These are phyloP conservation scores for Termitomyces sp. DNA, from an alignment of 768 basidiomycete species.

Conservation along the genomic window DNA sequence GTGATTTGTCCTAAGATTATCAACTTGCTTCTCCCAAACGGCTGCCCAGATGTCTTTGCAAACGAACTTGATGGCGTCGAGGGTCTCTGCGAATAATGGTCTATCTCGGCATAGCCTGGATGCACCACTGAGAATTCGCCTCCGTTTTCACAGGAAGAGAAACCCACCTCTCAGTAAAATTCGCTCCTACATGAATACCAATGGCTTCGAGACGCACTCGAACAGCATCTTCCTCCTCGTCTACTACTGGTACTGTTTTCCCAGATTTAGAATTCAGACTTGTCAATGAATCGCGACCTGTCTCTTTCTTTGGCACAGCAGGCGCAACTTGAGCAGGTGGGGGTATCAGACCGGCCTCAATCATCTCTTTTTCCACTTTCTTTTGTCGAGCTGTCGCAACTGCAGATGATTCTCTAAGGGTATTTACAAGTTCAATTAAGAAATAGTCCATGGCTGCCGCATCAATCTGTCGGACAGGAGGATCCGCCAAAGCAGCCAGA, in stretches of 20 bases:
- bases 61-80: slow-evolving; percentile 92
- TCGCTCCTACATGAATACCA: slow-evolving; percentile 83
- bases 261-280: slow-evolving; percentile 36
- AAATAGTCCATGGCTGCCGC: slow-evolving; percentile 81
- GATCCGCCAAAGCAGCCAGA: slow-evolving; percentile 61
- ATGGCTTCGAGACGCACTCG: slow-evolving; percentile 73
- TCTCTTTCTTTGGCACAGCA: slow-evolving; percentile 40
- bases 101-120: slow-evolving; percentile 73
- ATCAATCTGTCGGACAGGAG: slow-evolving; percentile 59
- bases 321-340: slow-evolving; percentile 40
- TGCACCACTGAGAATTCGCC: background rate
- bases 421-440: slow-evolving; percentile 74
- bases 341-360: slow-evolving; percentile 71
- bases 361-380: slow-evolving; percentile 75
- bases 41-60: slow-evolving; percentile 96
- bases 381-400: slow-evolving; percentile 67
- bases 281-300: slow-evolving; percentile 42
- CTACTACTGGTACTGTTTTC: slow-evolving; percentile 36
- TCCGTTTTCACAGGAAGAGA: slow-evolving; percentile 1
- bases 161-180: slow-evolving; percentile 77
- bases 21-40: slow-evolving; percentile 93
- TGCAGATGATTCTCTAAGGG: slow-evolving; percentile 69
- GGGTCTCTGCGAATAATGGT: slow-evolving; percentile 72
- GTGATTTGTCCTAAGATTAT: slow-evolving; percentile 94
- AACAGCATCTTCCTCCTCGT: slow-evolving; percentile 76